A percentile compares a stretch with the other conserved stretches of the same genome.
phyloP scores from a whole-genome alignment of 2,329 filamentous ascomycete species.

The Coniochaeta sp. region DNA sequence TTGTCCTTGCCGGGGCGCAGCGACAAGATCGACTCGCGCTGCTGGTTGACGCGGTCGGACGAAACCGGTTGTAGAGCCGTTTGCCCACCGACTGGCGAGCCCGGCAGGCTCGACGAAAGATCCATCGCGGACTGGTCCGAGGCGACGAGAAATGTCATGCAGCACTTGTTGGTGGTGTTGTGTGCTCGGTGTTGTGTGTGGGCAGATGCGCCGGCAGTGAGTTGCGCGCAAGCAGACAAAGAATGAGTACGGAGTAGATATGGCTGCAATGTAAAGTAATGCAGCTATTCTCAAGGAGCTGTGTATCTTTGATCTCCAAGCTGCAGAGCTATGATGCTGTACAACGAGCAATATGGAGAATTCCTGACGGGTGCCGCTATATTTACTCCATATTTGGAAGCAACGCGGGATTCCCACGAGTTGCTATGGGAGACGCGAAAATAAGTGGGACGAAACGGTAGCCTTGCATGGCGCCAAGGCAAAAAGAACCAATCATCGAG shows the following conservation, averaged over 20 bases:
- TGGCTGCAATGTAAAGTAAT: not conserved
- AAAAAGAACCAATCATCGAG: not conserved
- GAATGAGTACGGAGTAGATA: not conserved
- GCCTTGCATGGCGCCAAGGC: not conserved
- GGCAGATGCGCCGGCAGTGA: not conserved
- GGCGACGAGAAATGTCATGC: not conserved
- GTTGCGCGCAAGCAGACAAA: not conserved
- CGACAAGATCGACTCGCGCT: conserved; percentile 24
- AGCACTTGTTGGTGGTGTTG: not conserved
- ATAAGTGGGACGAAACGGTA: not conserved
- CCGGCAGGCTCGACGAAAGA: not conserved
- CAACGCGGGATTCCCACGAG: not conserved
- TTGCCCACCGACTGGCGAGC: not conserved
- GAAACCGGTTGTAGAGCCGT: conserved; percentile 52
- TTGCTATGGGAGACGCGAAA: conserved; percentile 11
- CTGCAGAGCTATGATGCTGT: not conserved
- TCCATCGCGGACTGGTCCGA: not conserved
- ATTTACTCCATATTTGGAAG: not conserved
- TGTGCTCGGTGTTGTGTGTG: not conserved
- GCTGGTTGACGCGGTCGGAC: conserved; percentile 56
- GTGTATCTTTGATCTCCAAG: not conserved
- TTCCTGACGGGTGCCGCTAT: not conserved
- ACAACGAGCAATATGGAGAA: not conserved
- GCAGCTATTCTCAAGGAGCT: not conserved
- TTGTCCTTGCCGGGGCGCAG: conserved; percentile 25